Evolutionary conservation across 164 flowering plant species (phyloP).

Genomic region (Magnolia changhungtana): DNA sequence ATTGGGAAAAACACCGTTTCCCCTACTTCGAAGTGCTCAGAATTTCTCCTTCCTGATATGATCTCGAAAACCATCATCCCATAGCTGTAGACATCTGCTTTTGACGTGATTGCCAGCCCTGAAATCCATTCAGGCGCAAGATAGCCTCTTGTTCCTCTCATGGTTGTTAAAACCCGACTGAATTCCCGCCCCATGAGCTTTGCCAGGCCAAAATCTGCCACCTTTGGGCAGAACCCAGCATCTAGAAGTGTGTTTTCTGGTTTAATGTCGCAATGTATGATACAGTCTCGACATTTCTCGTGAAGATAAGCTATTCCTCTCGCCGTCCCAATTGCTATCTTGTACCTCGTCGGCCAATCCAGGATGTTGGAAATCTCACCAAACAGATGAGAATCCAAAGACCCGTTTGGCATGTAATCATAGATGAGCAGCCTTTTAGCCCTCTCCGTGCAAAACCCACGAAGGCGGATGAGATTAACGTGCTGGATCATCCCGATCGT

Average conservation of each 20-base stretch:
- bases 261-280: constrained; percentile 43
- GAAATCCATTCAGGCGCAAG: constrained; percentile 48
- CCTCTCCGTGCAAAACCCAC: constrained; percentile 54
- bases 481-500: constrained; percentile 67
- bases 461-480: constrained; percentile 49
- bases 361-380: constrained; percentile 6
- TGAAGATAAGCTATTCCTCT: constrained; percentile 38
- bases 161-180: constrained; percentile 36
- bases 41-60: constrained; percentile 34
- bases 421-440: constrained; percentile 41
- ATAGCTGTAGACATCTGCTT: constrained; percentile 44
- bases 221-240: constrained; percentile 30
- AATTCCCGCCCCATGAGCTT: constrained; percentile 39
- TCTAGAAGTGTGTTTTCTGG: constrained; percentile 39
- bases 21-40: constrained; percentile 16
- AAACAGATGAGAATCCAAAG: constrained; percentile 42
- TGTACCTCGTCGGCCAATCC: constrained; percentile 33
- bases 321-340: constrained; percentile 34
- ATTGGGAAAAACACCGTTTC: constrained; percentile 23
- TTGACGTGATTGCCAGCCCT: constrained; percentile 34
- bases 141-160: constrained; percentile 41
- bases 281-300: constrained; percentile 38
- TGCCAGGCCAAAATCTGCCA: constrained; percentile 42
- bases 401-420: constrained; percentile 56
- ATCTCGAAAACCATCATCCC: constrained; percentile 40